These are phyloP conservation scores for Anastatica hierochuntica DNA, from an alignment of 345 rosid species.

Conservation along the genomic window DNA sequence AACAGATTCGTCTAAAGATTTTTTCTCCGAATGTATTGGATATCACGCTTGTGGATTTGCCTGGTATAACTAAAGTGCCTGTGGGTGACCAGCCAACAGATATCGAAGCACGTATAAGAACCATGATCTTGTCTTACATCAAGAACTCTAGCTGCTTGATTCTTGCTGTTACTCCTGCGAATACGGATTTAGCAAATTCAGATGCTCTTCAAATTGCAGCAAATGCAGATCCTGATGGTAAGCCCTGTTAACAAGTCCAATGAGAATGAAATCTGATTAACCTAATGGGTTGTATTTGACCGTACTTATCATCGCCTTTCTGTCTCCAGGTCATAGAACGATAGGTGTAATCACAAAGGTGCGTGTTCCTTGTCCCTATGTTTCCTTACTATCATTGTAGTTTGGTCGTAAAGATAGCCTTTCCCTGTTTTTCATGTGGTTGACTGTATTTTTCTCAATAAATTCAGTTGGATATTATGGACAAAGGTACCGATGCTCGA, in stretches of 20 bases:
- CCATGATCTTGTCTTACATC: conserved; percentile 46
- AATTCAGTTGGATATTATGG: conserved; percentile 69
- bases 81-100: conserved; percentile 67
- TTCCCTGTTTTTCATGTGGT: neutral
- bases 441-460: conserved; percentile 7
- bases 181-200: conserved; percentile 65
- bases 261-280: neutral
- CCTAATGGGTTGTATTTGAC: neutral
- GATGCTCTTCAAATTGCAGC: conserved; percentile 67
- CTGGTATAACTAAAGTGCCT: conserved; percentile 67
- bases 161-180: conserved; percentile 61
- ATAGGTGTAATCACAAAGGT: conserved; percentile 74
- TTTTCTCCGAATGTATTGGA: conserved; percentile 52
- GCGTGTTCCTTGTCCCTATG: neutral
- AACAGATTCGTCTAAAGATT: conserved; percentile 45
- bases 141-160: conserved; percentile 43
- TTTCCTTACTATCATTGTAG: conserved; percentile 6
- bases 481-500: conserved; percentile 56
- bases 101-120: conserved; percentile 48
- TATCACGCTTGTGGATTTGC: conserved; percentile 60
- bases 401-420: neutral
- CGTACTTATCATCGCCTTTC: neutral
- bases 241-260: neutral
- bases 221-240: conserved; percentile 56
- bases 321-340: conserved; percentile 49